phyloP scores from a whole-genome alignment of 495 filamentous ascomycete species.

The Diplogelasinospora grovesii region DNA sequence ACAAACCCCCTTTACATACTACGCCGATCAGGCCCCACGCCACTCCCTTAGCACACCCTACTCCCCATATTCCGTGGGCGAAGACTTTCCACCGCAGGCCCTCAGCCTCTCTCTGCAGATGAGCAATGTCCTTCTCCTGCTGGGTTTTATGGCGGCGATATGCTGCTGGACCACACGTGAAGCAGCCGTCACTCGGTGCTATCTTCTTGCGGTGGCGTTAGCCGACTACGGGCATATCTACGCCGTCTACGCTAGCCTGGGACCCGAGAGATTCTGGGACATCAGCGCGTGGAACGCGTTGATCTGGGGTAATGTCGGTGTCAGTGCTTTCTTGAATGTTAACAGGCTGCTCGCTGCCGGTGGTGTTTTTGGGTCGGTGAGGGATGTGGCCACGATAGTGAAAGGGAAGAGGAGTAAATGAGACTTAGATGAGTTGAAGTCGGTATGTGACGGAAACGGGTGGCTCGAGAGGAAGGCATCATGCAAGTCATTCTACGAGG shows the following conservation, averaged over 20 bases:
- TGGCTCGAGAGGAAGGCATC: too few species aligned
- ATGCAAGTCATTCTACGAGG: too few species aligned
- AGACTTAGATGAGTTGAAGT: too few species aligned
- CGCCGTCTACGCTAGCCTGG: constrained; percentile 47
- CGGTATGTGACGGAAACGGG: too few species aligned
- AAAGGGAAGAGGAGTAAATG: too few species aligned
- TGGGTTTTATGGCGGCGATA: constrained; percentile 45
- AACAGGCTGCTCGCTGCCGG: constrained; percentile 43
- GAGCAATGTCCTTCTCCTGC: constrained; percentile 50
- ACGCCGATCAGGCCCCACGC: constrained; percentile 43
- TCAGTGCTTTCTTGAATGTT: constrained; percentile 45
- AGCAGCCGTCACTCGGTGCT: constrained; percentile 44
- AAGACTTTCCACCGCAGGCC: constrained; percentile 35
- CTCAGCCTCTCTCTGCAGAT: constrained; percentile 51
- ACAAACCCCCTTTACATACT: constrained; percentile 42
- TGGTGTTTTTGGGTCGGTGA: constrained; percentile 47
- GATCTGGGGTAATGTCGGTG: constrained; percentile 53
- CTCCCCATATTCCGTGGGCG: too few species aligned
- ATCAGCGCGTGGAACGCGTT: constrained; percentile 48
- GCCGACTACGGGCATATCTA: constrained; percentile 60
- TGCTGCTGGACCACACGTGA: constrained; percentile 49
- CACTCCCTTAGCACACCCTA: constrained; percentile 18
- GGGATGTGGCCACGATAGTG: too few species aligned
- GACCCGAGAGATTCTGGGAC: constrained; percentile 39
- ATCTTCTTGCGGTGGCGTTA: constrained; percentile 47